phyloP scores from a whole-genome alignment of 306 rosid genomes.

The Vicia sativa region DNA sequence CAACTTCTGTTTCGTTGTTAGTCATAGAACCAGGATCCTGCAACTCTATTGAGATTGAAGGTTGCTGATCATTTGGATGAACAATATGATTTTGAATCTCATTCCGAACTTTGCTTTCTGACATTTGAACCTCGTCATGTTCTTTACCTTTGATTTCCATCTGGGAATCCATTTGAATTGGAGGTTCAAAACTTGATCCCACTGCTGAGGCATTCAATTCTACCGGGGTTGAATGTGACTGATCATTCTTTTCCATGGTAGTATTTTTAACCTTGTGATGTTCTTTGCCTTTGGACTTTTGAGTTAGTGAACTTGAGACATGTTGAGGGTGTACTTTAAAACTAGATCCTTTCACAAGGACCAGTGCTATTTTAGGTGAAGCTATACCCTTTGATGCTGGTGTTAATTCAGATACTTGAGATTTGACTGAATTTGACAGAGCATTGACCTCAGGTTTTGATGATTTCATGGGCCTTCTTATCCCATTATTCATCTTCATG shows the following conservation, averaged over 20 bases:
- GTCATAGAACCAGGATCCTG: background rate
- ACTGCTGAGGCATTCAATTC: constrained; percentile 3
- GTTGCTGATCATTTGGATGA: constrained; percentile 5
- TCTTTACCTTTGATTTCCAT: background rate
- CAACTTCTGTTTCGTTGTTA: background rate
- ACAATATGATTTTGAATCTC: background rate
- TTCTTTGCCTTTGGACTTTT: background rate
- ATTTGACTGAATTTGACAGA: constrained; percentile 10
- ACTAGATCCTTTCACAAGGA: constrained; percentile 5
- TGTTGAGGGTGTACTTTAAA: background rate
- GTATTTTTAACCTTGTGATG: background rate
- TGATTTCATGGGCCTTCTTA: constrained; percentile 17
- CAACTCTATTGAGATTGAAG: constrained; percentile 11
- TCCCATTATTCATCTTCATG: constrained; percentile 18
- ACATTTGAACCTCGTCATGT: background rate
- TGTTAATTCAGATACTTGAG: constrained; percentile 19
- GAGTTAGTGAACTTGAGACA: background rate
- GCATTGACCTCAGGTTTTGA: constrained; percentile 22
- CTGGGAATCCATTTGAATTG: background rate
- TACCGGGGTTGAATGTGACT: background rate
- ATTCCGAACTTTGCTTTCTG: background rate
- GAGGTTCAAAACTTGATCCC: constrained; percentile 14
- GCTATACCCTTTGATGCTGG: background rate
- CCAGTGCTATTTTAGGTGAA: background rate
- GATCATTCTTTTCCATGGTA: background rate